Base-by-base conservation (phyloP, 306 rosid genomes). In the Neltuma alba region DNA sequence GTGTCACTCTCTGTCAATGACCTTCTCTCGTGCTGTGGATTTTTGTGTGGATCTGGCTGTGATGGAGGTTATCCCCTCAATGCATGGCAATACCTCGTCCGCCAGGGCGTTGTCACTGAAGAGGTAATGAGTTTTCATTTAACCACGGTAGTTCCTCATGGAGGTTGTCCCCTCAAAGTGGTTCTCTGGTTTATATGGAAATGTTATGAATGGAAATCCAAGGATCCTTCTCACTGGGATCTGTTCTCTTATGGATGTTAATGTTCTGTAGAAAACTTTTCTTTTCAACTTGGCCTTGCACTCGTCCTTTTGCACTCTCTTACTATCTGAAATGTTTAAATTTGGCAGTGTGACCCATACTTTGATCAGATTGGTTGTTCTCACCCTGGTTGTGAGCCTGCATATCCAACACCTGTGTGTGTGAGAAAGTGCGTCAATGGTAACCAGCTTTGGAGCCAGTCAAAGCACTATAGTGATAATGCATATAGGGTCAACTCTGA, bases 351-450 rank as follows among this genome's bases (percentile, higher is more conserved):
- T 85, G 97, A 92, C 85, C 99, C 99, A 69, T 95, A 95, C 86
- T 92, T 95, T 69, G 99, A 95, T 85, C 71, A 85, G 80, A 86
- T 40, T 79, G 99, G 97, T 57, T 95, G 99, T 82, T 87, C 99
- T 52, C 99, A 95, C 84, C 99, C 99, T 83, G 99, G 97, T 65
- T 95, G 99, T 76, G 99, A 95, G 86, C 99, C 99, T 55, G 89
- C 52, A 63, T 95, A 80, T 86, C 78, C 74, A 21, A 95, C 99
- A 23, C 99, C 97, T n/a, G 86, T 68, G 83, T 95, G 99, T 47
- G 85, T 80, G 37, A 88, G 65, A 58, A 88, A 95, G 81, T 95
- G 97, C 57, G 94, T 82, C 21, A 40, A 79, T 25, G 81, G 86
- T 44, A 94, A 95, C 91, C 92, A 82, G 86, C 69, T 87, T 18